Conservation (phyloP, 495 filamentous ascomycete species). For the Pseudoneurospora amorphoporcata region DNA sequence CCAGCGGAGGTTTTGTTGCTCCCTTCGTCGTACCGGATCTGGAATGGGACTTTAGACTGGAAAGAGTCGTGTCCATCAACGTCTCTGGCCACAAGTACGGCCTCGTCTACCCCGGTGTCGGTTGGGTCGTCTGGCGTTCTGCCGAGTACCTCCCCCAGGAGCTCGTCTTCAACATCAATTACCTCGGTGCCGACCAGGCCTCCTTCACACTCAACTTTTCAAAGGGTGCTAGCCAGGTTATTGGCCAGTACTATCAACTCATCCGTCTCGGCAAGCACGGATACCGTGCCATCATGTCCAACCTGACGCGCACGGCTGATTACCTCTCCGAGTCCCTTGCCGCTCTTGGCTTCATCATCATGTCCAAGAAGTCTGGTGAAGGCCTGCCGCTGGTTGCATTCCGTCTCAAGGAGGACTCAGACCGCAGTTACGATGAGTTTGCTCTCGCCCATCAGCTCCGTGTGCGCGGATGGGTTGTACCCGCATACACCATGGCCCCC, state of each 20-base stretch:
- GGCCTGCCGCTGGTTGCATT: conserved; percentile 84
- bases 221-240: conserved; percentile 83
- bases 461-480: conserved; percentile 78
- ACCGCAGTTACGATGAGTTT: conserved; percentile 72
- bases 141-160: conserved; percentile 78
- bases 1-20: conserved; percentile 80
- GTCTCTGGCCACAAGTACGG: conserved; percentile 79
- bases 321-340: conserved; percentile 62
- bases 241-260: conserved; percentile 93
- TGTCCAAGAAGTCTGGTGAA: conserved; percentile 62
- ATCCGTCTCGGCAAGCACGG: conserved; percentile 86
- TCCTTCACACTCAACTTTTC: conserved; percentile 97
- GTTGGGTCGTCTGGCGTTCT: conserved; percentile 83
- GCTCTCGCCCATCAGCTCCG: conserved; percentile 72
- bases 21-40: conserved; percentile 77
- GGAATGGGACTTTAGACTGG: conserved; percentile 79
- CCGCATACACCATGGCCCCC: conserved; percentile 92
- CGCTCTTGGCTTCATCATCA: conserved; percentile 69
- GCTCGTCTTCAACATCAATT: conserved; percentile 96
- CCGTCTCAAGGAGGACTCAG: conserved; percentile 41
- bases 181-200: conserved; percentile 87
- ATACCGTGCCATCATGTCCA: conserved; percentile 78
- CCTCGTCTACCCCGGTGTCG: conserved; percentile 82
- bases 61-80: conserved; percentile 84
- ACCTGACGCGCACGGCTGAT: conserved; percentile 73